Percentiles rank a stretch among this genome's conserved stretches.
phyloP scores from a whole-genome alignment of 2,329 filamentous ascomycete genomes.

The Clarireedia hainanense region DNA sequence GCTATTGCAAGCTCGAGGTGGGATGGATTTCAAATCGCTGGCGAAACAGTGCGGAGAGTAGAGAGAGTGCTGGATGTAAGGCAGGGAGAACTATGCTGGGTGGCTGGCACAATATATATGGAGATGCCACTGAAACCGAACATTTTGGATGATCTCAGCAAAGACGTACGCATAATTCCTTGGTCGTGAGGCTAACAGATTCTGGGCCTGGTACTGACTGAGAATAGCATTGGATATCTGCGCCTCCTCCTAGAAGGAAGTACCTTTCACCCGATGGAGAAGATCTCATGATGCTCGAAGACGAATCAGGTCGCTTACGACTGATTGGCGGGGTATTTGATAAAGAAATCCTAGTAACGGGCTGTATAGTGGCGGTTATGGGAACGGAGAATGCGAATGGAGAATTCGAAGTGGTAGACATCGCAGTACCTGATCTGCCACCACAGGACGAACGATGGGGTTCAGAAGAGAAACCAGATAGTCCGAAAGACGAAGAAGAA shows the following conservation, averaged over 20 bases:
- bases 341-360: constrained; percentile 72
- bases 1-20: constrained; percentile 66
- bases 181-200: not conserved
- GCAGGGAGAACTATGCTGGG: constrained; percentile 93
- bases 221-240: constrained; percentile 75
- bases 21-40: constrained; percentile 69
- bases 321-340: constrained; percentile 65
- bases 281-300: constrained; percentile 80
- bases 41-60: constrained; percentile 66
- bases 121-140: constrained; percentile 95
- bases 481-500: constrained; percentile 38
- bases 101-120: constrained; percentile 92
- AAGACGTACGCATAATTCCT: constrained; percentile 57
- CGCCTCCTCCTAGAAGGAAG: constrained; percentile 67
- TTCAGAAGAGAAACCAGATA: constrained; percentile 42
- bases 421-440: constrained; percentile 80
- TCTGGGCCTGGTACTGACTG: no score
- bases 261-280: constrained; percentile 56
- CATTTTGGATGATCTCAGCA: constrained; percentile 88
- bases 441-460: constrained; percentile 77
- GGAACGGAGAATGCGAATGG: constrained; percentile 89
- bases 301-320: constrained; percentile 83
- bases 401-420: constrained; percentile 85
- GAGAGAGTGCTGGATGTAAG: constrained; percentile 91
- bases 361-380: constrained; percentile 88